Evolutionary conservation across 2,329 filamentous ascomycete genomes (phyloP).

Genomic region (Curvularia hawaiiensis): DNA sequence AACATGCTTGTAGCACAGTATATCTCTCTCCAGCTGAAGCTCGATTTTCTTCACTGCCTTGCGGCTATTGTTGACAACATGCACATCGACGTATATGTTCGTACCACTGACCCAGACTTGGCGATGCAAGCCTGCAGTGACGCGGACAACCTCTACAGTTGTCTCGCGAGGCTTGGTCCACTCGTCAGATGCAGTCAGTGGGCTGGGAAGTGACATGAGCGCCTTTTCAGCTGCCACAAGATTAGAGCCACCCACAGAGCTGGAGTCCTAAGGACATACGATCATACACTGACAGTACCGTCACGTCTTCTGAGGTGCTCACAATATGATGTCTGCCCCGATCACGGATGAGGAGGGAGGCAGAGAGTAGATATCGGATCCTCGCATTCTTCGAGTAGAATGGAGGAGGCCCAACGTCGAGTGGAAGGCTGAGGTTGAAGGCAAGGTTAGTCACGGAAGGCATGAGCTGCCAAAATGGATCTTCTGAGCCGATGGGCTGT

Average conservation of each 20-base stretch:
- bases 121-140: slow-evolving; percentile 61
- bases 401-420: slow-evolving; percentile 60
- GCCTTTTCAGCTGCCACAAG: slow-evolving; percentile 55
- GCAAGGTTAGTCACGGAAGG: slow-evolving; percentile 55
- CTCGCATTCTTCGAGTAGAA: slow-evolving; percentile 58
- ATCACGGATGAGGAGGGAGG: slow-evolving; percentile 55
- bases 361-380: slow-evolving; percentile 57
- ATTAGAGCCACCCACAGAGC: slow-evolving; percentile 13
- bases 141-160: slow-evolving; percentile 51
- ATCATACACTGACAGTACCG: slow-evolving; percentile 60
- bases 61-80: slow-evolving; percentile 56
- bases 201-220: slow-evolving; percentile 58
- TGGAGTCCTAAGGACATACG: slow-evolving; percentile 42
- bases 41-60: slow-evolving; percentile 58
- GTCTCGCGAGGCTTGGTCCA: slow-evolving; percentile 49
- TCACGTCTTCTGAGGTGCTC: slow-evolving; percentile 56
- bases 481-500: slow-evolving; percentile 44
- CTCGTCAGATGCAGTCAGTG: slow-evolving; percentile 57
- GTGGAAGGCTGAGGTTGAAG: slow-evolving; percentile 59
- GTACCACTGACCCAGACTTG: slow-evolving; percentile 64
- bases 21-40: slow-evolving; percentile 57
- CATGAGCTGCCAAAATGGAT: slow-evolving; percentile 56
- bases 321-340: slow-evolving; percentile 57
- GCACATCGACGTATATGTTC: slow-evolving; percentile 60
- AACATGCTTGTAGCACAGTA: slow-evolving; percentile 58